A percentile compares a stretch with the other conserved stretches of the same genome.
Conservation (phyloP, 139 green algal species). For the Volvox africanus region DNA sequence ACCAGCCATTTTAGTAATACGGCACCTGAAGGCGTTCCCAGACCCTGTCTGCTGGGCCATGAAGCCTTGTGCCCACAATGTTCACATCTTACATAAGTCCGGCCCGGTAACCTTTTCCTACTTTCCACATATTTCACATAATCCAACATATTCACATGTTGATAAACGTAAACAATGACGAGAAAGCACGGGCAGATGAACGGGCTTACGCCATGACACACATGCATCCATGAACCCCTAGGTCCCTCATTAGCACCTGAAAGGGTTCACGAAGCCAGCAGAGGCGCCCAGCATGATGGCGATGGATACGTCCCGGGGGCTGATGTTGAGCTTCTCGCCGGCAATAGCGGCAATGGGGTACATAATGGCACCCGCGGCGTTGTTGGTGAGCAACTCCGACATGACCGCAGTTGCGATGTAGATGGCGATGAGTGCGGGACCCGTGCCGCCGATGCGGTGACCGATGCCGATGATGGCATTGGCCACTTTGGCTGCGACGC, state of each 20-base stretch:
- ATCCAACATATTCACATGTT: no score
- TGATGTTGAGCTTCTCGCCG: constrained; percentile 54
- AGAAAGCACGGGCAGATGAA: no score
- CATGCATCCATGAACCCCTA: no score
- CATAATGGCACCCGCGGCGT: constrained; percentile 77
- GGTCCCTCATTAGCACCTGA: constrained; percentile 16
- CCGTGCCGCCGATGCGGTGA: constrained; percentile 33
- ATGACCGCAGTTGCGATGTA: constrained; percentile 66
- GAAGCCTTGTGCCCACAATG: no score
- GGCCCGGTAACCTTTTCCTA: no score
- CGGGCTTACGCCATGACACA: no score
- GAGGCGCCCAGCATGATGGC: constrained; percentile 71
- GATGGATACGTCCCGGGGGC: constrained; percentile 49
- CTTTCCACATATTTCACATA: no score
- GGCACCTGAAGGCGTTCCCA: no score
- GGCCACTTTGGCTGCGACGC: constrained; percentile 27
- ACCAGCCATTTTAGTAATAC: no score
- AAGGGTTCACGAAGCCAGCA: constrained; percentile 73
- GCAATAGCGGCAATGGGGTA: constrained; percentile 62
- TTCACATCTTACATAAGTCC: no score
- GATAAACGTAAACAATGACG: no score
- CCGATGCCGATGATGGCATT: constrained; percentile 53
- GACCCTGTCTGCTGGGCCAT: no score
- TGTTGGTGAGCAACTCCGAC: constrained; percentile 78
- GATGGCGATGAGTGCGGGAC: constrained; percentile 55